A percentile compares a stretch with the other conserved stretches of the same genome.
Evolutionary conservation across 352 stramenopile genomes (phyloP).

Genomic region (Phytophthora meadii): DNA sequence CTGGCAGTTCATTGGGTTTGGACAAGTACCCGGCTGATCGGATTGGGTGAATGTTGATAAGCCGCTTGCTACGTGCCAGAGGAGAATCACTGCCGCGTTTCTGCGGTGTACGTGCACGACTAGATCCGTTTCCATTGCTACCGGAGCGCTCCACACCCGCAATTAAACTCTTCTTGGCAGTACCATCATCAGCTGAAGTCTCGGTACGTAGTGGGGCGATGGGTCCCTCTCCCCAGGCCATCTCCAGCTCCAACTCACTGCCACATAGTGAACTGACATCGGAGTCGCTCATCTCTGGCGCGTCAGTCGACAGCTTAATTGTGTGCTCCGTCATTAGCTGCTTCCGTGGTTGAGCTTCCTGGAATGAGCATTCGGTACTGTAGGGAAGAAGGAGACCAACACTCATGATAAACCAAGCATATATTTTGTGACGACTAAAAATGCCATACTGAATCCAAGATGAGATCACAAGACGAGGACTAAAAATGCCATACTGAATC

Average conservation of each 20-base stretch:
- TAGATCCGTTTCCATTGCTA: slow-evolving; percentile 74
- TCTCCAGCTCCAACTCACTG: slow-evolving; percentile 79
- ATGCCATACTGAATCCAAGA: slow-evolving; percentile 3
- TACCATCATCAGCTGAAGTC: slow-evolving; percentile 8
- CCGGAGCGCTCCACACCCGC: slow-evolving; percentile 39
- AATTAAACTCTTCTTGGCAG: slow-evolving; percentile 25
- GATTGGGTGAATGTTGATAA: slow-evolving; percentile 86
- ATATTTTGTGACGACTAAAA: not conserved
- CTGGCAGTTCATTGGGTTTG: slow-evolving; percentile 72
- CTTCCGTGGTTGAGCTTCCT: slow-evolving; percentile 11
- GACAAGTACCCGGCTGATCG: slow-evolving; percentile 68
- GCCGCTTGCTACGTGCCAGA: slow-evolving; percentile 64
- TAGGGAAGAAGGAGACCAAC: slow-evolving; percentile 29
- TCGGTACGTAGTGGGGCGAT: slow-evolving; percentile 70
- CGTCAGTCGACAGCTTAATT: slow-evolving; percentile 24
- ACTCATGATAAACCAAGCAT: slow-evolving; percentile 9
- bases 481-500: not conserved
- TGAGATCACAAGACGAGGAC: not conserved
- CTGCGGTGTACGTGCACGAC: slow-evolving; percentile 67
- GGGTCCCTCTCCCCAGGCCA: slow-evolving; percentile 78
- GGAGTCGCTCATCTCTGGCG: slow-evolving; percentile 59
- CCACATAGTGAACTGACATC: slow-evolving; percentile 76
- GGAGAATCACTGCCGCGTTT: slow-evolving; percentile 65
- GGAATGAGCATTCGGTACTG: slow-evolving; percentile 3
- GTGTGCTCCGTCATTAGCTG: slow-evolving; percentile 29